phyloP scores from a whole-genome alignment of 1,284 basidiomycete genomes.

The Ustilago trichophora region DNA sequence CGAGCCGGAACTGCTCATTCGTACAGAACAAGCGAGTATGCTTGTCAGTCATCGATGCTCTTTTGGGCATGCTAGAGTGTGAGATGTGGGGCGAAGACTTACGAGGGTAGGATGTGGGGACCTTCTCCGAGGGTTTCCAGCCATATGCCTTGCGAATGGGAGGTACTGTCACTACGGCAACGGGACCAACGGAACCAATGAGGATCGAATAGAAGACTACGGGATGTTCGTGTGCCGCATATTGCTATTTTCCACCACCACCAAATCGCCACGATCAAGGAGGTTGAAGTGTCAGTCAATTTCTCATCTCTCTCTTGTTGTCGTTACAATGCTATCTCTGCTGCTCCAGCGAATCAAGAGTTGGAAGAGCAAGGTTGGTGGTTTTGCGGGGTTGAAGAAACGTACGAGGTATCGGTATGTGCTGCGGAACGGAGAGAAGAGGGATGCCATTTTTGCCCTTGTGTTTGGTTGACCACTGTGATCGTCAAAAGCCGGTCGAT shows the following conservation, averaged over 20 bases:
- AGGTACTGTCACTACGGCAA: constrained; percentile 79
- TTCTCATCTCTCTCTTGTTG: too few species aligned
- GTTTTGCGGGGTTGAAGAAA: too few species aligned
- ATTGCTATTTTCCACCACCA: constrained; percentile 70
- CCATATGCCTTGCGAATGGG: constrained; percentile 78
- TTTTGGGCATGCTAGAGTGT: too few species aligned
- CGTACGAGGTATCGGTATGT: constrained; percentile 62
- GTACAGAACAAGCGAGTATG: not conserved
- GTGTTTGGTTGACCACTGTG: too few species aligned
- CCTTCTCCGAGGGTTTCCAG: constrained; percentile 77
- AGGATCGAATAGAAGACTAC: constrained; percentile 88
- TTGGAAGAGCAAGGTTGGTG: too few species aligned
- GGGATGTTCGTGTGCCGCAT: constrained; percentile 88
- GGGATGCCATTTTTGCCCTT: constrained; percentile 37
- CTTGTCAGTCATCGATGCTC: not conserved
- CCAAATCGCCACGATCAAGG: not conserved
- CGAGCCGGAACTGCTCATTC: constrained; percentile 52
- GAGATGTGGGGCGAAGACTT: constrained; percentile 66
- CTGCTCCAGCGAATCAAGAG: too few species aligned
- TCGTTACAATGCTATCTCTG: too few species aligned
- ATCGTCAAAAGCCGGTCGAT: too few species aligned
- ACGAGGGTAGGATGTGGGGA: constrained; percentile 88
- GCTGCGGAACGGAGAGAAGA: constrained; percentile 56
- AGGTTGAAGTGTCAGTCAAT: not conserved
- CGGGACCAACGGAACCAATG: constrained; percentile 75